phyloP scores from a whole-genome alignment of 2,329 filamentous ascomycete species.

The Neoscytalidium dimidiatum region DNA sequence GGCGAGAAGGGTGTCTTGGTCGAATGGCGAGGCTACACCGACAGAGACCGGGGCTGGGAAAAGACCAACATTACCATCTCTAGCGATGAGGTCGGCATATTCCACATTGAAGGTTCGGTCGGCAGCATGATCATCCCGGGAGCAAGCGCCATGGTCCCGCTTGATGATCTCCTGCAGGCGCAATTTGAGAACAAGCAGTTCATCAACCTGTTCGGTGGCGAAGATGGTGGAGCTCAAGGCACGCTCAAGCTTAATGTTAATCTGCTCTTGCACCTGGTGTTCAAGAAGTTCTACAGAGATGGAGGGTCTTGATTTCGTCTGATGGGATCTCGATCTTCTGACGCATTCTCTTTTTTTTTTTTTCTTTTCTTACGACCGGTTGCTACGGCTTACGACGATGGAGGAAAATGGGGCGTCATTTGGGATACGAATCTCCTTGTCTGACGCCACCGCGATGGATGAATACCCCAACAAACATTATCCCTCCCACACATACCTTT shows the following conservation, averaged over 20 bases:
- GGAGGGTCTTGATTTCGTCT: constrained; percentile 15
- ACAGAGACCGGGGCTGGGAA: constrained; percentile 74
- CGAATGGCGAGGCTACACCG: constrained; percentile 77
- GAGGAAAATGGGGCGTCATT: neutral
- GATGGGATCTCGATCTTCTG: neutral
- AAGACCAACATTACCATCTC: constrained; percentile 93
- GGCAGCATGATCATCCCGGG: constrained; percentile 96
- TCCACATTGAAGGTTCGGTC: constrained; percentile 85
- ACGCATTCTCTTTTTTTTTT: neutral
- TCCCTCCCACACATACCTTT: neutral
- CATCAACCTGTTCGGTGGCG: constrained; percentile 74
- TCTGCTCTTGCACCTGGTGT: constrained; percentile 90
- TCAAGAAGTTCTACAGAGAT: constrained; percentile 91
- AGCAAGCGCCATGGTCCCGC: constrained; percentile 81
- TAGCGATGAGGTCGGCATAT: constrained; percentile 91
- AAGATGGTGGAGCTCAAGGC: constrained; percentile 26
- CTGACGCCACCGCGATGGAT: neutral
- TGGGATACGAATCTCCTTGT: constrained; percentile 5
- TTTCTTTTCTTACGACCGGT: constrained; percentile 3
- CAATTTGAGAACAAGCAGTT: constrained; percentile 98
- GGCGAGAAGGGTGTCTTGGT: constrained; percentile 94
- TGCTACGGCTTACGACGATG: neutral
- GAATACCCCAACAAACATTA: constrained; percentile 7
- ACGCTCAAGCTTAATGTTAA: constrained; percentile 89
- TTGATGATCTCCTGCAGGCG: constrained; percentile 92